These are phyloP conservation scores for Exidia glandulosa DNA, from an alignment of 768 basidiomycete genomes.

Conservation along the genomic window DNA sequence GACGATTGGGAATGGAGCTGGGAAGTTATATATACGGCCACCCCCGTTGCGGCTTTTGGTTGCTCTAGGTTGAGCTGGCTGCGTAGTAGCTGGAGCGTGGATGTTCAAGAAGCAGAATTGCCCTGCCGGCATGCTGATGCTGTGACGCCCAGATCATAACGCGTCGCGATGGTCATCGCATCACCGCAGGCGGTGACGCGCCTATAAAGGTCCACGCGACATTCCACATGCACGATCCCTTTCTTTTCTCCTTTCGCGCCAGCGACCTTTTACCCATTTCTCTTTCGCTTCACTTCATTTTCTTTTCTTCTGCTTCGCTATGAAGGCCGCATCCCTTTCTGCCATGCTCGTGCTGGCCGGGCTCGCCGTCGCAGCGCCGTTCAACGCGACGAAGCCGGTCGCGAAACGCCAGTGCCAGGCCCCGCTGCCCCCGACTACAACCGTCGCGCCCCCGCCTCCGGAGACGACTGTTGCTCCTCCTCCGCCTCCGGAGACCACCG, in stretches of 20 bases:
- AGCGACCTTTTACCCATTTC: background rate
- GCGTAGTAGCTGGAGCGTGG: no score
- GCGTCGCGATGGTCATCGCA: background rate
- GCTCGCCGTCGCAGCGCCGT: background rate
- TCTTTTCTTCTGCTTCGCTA: background rate
- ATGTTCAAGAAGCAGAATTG: background rate
- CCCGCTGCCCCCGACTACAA: background rate
- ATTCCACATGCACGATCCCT: background rate
- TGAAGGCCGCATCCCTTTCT: background rate
- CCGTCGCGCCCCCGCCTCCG: background rate
- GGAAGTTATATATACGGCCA: no score
- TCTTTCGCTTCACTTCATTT: background rate
- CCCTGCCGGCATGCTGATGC: background rate
- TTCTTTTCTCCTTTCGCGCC: background rate
- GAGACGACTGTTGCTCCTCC: background rate
- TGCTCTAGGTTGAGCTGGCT: no score
- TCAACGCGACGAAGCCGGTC: background rate
- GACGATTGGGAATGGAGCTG: no score
- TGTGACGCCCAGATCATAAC: background rate
- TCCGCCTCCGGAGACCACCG: background rate
- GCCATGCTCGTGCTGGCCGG: background rate
- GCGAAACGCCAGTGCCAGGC: background rate
- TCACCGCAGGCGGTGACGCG: background rate
- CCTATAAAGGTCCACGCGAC: background rate
- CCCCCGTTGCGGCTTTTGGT: no score